phyloP scores from a whole-genome alignment of 345 rosid species.

The Bruguiera sexangula region DNA sequence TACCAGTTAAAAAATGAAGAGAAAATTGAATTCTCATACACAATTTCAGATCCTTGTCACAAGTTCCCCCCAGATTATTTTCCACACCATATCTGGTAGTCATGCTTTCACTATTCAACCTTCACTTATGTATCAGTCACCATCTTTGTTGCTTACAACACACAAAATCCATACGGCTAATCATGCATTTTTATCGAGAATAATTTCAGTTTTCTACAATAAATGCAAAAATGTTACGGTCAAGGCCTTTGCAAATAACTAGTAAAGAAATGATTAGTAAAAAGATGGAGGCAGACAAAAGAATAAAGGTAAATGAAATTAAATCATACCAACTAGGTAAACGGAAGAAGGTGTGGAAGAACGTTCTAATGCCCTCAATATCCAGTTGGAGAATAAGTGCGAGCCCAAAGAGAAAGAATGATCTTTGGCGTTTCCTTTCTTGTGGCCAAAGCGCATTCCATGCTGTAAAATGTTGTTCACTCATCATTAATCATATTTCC shows the following conservation, averaged over 20 bases:
- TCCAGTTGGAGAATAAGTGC: conserved; percentile 86
- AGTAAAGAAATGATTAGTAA: not conserved
- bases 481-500: conserved; percentile 18
- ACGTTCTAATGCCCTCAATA: conserved; percentile 70
- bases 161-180: too few species aligned
- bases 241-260: not conserved
- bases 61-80: too few species aligned
- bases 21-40: too few species aligned
- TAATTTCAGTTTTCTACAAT: too few species aligned
- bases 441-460: conserved; percentile 95
- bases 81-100: too few species aligned
- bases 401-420: conserved; percentile 90
- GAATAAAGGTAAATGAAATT: not conserved
- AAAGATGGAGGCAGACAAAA: not conserved
- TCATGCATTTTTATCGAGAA: too few species aligned
- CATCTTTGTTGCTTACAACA: too few species aligned
- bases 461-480: conserved; percentile 40
- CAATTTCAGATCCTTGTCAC: too few species aligned
- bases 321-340: conserved; percentile 73
- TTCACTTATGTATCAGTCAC: too few species aligned
- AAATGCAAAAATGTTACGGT: too few species aligned
- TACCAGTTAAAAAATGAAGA: too few species aligned
- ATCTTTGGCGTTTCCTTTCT: conserved; percentile 93
- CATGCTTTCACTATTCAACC: too few species aligned
- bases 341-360: conserved; percentile 79